Evolutionary conservation across 768 basidiomycete genomes (phyloP), one percentile per base, ranked within the genome.

Genomic region (Termitomyces bulborhizus): DNA sequence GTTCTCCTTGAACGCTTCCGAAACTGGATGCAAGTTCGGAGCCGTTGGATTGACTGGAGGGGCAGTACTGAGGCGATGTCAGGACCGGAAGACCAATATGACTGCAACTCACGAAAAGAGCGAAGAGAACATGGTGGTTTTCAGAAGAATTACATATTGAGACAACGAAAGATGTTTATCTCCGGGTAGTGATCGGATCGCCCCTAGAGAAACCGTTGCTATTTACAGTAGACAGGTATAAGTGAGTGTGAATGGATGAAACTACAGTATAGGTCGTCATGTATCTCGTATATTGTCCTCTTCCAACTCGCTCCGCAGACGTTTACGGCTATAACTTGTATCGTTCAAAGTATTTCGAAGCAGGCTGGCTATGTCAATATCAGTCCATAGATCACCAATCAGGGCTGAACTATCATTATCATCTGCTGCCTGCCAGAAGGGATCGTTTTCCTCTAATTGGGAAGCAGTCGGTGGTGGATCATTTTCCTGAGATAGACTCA

Each of bases 11-110:
- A 76, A 72, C 37, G 71, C 75, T n/a, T 78, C 76, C 4, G 90
- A 84, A 57, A 95, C 88, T 3, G 95, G 86, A 64, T 87, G 86
- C 64, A 98, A 84, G 65, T 90, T 98, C 46, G 84, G 85, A 1
- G 89, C 86, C 37, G 71, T 77, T 26, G 85, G 78, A 65, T 89
- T 84, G 60, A 73, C 75, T 51, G 85, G 74, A 55, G 83, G 66
- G 27, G 78, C 64, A 45, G 83, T 82, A 63, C 82, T 85, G 64
- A 27, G 53, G 26, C 24, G 32, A 34, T 56, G 36, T 58, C 45
- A 54, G 57, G 46, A 56, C 36, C 46, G 7, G 36, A 54, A 50
- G 39, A 6, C 49, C 8, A 31, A 47, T 13, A 49, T 6, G 21
- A 36, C 53, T 41, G 47, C 18, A 13, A 84, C 89, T 82, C 68